These are phyloP conservation scores for Podospora sp. DNA, from an alignment of 495 filamentous ascomycete genomes.

Conservation along the genomic window DNA sequence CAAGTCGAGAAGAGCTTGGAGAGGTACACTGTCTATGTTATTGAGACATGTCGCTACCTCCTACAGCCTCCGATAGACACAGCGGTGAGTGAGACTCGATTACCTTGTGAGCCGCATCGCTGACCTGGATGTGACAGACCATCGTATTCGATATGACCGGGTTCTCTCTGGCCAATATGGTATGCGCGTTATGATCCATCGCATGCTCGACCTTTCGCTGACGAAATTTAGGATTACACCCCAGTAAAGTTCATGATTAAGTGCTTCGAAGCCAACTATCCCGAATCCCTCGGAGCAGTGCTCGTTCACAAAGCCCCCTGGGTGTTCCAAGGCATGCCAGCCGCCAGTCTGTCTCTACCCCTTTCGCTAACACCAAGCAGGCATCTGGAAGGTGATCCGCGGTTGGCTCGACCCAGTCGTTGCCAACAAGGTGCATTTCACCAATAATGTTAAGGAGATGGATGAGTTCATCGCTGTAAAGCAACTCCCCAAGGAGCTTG, in stretches of 20 bases:
- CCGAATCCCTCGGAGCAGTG: conserved; percentile 85
- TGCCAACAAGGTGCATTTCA: conserved; percentile 92
- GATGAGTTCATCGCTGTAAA: conserved; percentile 70
- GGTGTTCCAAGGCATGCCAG: conserved; percentile 80
- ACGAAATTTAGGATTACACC: conserved; percentile 71
- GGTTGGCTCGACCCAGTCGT: conserved; percentile 98
- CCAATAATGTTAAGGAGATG: conserved; percentile 77
- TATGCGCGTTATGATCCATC: conserved; percentile 39
- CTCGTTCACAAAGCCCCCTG: conserved; percentile 97
- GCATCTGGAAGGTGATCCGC: conserved; percentile 85
- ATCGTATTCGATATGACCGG: conserved; percentile 95
- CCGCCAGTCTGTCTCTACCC: neutral
- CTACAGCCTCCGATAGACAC: conserved; percentile 82
- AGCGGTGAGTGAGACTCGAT: conserved; percentile 64
- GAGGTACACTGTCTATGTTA: conserved; percentile 88
- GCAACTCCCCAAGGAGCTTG: conserved; percentile 78
- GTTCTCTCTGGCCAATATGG: conserved; percentile 94
- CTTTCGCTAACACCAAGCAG: conserved; percentile 36
- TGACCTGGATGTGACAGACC: conserved; percentile 52
- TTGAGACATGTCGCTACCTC: conserved; percentile 88
- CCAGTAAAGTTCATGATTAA: conserved; percentile 99
- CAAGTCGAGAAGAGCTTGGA: conserved; percentile 81
- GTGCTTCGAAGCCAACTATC: conserved; percentile 98
- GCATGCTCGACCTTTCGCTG: neutral
- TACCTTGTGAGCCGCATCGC: conserved; percentile 1